A percentile compares a stretch with the other conserved stretches of the same genome.
Conservation (phyloP, 495 filamentous ascomycete genomes). For the Lasiosphaeriaceae sp. region DNA sequence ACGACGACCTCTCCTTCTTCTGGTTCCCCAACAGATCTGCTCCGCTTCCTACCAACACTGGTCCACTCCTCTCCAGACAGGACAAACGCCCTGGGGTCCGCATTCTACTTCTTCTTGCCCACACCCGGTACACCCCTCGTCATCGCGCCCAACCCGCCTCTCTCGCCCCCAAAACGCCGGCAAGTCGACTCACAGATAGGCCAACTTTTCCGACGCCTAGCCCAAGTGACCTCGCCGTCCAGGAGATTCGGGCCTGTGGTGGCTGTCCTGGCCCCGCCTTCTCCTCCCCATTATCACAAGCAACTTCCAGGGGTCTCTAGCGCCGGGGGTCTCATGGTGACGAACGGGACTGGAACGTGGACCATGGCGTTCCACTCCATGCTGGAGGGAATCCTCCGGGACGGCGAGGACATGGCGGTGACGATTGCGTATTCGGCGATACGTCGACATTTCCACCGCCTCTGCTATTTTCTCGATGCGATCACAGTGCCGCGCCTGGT, state of each 20-base stretch:
- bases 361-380: constrained; percentile 43
- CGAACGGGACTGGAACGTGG: constrained; percentile 27
- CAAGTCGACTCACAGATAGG: constrained; percentile 32
- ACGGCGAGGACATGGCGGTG: constrained; percentile 45
- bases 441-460: constrained; percentile 32
- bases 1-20: background rate
- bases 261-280: constrained; percentile 22
- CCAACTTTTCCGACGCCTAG: constrained; percentile 29
- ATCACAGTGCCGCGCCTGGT: constrained; percentile 36
- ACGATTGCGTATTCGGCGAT: constrained; percentile 39
- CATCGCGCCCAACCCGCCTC: constrained; percentile 15
- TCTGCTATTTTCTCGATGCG: constrained; percentile 36
- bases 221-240: constrained; percentile 32
- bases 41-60: constrained; percentile 30
- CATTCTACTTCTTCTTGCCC: constrained; percentile 31
- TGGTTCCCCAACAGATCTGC: background rate
- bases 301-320: background rate
- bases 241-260: constrained; percentile 35
- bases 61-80: constrained; percentile 22
- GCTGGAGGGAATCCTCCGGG: constrained; percentile 39
- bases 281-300: background rate
- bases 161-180: constrained; percentile 15
- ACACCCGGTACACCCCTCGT: constrained; percentile 25
- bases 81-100: constrained; percentile 16
- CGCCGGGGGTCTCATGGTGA: background rate